Conservation (phyloP, 257 asterid genomes). For the Salvia miltiorrhiza region DNA sequence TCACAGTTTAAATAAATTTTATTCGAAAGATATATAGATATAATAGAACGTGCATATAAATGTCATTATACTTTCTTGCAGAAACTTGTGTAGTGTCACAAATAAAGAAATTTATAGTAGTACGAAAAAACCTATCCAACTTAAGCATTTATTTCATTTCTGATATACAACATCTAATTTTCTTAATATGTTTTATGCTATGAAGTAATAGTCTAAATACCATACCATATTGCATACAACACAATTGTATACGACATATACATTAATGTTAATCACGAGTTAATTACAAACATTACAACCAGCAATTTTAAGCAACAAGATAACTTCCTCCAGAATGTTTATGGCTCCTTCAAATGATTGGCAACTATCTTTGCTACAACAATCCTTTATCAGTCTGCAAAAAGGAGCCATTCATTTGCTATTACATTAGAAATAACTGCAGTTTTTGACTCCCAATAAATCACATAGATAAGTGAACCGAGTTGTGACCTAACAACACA, state of each 20-base stretch:
- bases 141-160: too few relatives aligned
- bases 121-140: too few relatives aligned
- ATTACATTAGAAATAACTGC: neutral
- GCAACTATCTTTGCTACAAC: conserved; percentile 35
- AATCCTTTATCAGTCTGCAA: conserved; percentile 47
- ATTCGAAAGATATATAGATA: too few relatives aligned
- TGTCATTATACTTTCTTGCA: too few relatives aligned
- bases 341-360: conserved; percentile 36
- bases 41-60: too few relatives aligned
- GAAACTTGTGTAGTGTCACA: too few relatives aligned
- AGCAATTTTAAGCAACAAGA: conserved; percentile 27
- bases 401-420: neutral
- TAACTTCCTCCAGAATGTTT: conserved; percentile 52
- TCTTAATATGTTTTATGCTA: neutral
- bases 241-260: neutral
- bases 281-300: conserved; percentile 51
- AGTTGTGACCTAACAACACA: too few relatives aligned
- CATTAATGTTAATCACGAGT: neutral
- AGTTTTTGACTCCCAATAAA: too few relatives aligned
- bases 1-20: too few relatives aligned
- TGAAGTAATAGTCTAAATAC: neutral
- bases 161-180: neutral
- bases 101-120: too few relatives aligned
- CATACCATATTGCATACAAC: neutral
- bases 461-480: too few relatives aligned